Percentiles rank a stretch among this genome's conserved stretches.
Conservation (phyloP, 2,329 filamentous ascomycete genomes). For the Xylariales sp. region DNA sequence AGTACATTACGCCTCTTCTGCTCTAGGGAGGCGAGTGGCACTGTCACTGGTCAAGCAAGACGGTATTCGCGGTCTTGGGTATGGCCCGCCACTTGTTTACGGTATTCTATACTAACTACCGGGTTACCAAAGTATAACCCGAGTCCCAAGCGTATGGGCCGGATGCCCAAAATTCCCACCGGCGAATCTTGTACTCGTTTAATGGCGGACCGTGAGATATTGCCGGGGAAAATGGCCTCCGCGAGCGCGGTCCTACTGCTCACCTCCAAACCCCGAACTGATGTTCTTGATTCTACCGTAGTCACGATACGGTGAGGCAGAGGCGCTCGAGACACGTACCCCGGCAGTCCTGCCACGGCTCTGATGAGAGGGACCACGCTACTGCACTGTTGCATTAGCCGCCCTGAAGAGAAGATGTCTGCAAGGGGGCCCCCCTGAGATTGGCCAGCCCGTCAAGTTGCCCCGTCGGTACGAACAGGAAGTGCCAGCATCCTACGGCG, state of each 20-base stretch:
- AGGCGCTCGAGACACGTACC: slow-evolving; percentile 24
- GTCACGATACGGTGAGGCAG: slow-evolving; percentile 29
- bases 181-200: not conserved
- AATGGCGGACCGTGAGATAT: not conserved
- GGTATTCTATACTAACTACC: not conserved
- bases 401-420: slow-evolving; percentile 13
- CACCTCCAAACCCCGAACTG: not conserved
- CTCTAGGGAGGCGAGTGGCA: slow-evolving; percentile 6
- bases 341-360: slow-evolving; percentile 3
- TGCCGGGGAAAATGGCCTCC: not conserved
- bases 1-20: too few relatives aligned
- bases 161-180: not conserved
- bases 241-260: slow-evolving; percentile 6
- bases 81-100: too few relatives aligned
- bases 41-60: slow-evolving; percentile 10
- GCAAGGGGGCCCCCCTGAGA: slow-evolving; percentile 28
- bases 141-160: not conserved
- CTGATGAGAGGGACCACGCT: slow-evolving; percentile 21
- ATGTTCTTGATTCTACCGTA: not conserved
- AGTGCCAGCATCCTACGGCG: slow-evolving; percentile 30
- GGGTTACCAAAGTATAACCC: not conserved
- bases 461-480: slow-evolving; percentile 33
- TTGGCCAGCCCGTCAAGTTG: slow-evolving; percentile 27
- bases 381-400: not conserved
- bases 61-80: not conserved